Evolutionary conservation across 169 alveolate genomes (phyloP).

Genomic region (Plasmodium malariae): DNA sequence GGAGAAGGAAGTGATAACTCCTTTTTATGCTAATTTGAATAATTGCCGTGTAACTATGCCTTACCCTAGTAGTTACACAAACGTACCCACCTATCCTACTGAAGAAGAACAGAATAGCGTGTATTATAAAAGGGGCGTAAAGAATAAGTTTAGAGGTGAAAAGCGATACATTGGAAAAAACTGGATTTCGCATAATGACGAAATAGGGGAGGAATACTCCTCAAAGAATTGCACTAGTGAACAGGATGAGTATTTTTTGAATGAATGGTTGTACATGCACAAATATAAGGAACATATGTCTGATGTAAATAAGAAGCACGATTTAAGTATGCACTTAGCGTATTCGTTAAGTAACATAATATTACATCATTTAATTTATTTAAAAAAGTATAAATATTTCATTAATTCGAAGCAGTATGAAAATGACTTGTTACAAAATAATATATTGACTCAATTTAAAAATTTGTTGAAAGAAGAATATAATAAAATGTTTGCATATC

Average conservation of each 20-base stretch:
- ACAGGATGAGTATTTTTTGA: not conserved
- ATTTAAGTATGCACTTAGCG: conserved; percentile 32
- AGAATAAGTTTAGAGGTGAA: not conserved
- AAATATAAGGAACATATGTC: conserved; percentile 4
- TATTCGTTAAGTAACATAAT: conserved; percentile 64
- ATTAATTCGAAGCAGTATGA: conserved; percentile 54
- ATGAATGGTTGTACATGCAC: conserved; percentile 61
- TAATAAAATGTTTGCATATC: conserved; percentile 75
- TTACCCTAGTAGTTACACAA: not conserved
- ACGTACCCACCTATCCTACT: not conserved
- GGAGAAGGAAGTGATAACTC: not conserved
- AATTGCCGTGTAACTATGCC: not conserved
- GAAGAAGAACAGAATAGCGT: not conserved
- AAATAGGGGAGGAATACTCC: not conserved
- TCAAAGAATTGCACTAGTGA: not conserved
- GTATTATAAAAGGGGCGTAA: not conserved
- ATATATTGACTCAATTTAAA: conserved; percentile 47
- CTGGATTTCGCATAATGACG: not conserved
- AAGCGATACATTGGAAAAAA: not conserved
- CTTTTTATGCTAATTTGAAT: not conserved
- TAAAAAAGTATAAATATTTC: conserved; percentile 49
- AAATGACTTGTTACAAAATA: conserved; percentile 59
- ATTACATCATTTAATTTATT: conserved; percentile 55
- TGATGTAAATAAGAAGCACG: conserved; percentile 17
- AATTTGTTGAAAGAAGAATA: conserved; percentile 68